A percentile compares a stretch with the other conserved stretches of the same genome.
Evolutionary conservation across 1,284 basidiomycete species (phyloP).

Genomic region (Xanthoconium separans): DNA sequence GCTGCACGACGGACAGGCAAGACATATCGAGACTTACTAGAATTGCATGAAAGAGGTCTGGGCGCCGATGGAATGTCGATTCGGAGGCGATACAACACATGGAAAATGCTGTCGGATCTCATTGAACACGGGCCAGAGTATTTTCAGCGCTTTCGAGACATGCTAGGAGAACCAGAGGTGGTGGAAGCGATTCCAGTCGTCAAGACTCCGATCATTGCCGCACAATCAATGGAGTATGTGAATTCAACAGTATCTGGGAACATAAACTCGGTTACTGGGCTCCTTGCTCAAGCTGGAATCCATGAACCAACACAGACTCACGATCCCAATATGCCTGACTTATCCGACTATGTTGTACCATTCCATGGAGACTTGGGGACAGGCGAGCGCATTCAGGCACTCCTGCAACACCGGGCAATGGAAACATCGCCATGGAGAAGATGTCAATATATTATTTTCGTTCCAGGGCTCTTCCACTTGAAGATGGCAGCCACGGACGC

Average conservation of each 20-base stretch:
- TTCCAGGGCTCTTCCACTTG: constrained; percentile 2
- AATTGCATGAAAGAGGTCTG: not conserved
- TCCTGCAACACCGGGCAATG: not conserved
- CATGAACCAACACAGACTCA: not conserved
- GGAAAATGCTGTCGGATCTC: not conserved
- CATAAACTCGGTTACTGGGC: not conserved
- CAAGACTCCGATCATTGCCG: constrained; percentile 2
- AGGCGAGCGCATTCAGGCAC: not conserved
- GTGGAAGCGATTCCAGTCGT: not conserved
- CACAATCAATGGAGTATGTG: not conserved
- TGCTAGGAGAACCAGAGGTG: not conserved
- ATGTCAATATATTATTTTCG: not conserved
- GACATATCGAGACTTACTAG: not conserved
- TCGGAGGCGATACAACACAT: not conserved
- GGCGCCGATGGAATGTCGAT: not conserved
- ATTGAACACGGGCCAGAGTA: not conserved
- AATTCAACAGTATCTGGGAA: constrained; percentile 8
- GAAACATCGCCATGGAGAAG: not conserved
- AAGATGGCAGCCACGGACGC: not conserved
- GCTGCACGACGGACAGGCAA: not conserved
- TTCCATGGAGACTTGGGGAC: constrained; percentile 4
- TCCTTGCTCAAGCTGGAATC: not conserved
- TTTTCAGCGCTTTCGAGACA: not conserved
- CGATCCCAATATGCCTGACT: not conserved
- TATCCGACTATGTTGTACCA: not conserved